Conservation (phyloP, 495 filamentous ascomycete genomes). For the Aspergillus bertholletiae region DNA sequence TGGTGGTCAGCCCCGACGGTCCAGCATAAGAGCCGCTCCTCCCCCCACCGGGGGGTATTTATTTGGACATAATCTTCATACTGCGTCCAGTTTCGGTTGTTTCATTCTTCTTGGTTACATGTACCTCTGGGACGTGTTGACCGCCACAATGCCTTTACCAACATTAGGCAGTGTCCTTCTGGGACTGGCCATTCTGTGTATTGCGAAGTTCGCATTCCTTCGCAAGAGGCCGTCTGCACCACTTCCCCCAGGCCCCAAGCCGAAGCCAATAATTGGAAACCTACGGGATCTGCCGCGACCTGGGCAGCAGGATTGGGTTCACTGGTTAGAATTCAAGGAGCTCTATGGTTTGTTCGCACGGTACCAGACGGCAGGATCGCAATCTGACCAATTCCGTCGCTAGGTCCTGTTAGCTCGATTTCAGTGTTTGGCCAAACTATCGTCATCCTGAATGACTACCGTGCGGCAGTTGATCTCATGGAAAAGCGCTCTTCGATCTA, state of each 20-base stretch:
- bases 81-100: neutral
- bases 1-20: too few species aligned
- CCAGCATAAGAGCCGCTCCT: too few species aligned
- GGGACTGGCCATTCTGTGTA: neutral
- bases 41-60: too few species aligned
- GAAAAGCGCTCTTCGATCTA: constrained; percentile 43
- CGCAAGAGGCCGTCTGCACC: constrained; percentile 1
- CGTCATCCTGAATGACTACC: constrained; percentile 44
- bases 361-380: neutral
- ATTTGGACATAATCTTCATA: too few species aligned
- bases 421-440: constrained; percentile 45
- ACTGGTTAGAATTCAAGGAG: constrained; percentile 47
- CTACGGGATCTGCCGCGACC: constrained; percentile 39
- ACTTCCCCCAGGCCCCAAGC: constrained; percentile 44
- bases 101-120: neutral
- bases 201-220: neutral
- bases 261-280: constrained; percentile 42
- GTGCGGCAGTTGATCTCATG: constrained; percentile 40
- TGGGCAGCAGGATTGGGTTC: constrained; percentile 34
- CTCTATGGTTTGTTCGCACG: constrained; percentile 29
- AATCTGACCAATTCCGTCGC: neutral
- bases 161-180: neutral
- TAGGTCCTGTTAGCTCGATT: constrained; percentile 51
- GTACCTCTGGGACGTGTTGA: neutral
- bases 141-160: neutral